Evolutionary conservation across 371 early-diverging fungal species (phyloP), one percentile per base, ranked within the genome.

Genomic region (Mucor piriformis): DNA sequence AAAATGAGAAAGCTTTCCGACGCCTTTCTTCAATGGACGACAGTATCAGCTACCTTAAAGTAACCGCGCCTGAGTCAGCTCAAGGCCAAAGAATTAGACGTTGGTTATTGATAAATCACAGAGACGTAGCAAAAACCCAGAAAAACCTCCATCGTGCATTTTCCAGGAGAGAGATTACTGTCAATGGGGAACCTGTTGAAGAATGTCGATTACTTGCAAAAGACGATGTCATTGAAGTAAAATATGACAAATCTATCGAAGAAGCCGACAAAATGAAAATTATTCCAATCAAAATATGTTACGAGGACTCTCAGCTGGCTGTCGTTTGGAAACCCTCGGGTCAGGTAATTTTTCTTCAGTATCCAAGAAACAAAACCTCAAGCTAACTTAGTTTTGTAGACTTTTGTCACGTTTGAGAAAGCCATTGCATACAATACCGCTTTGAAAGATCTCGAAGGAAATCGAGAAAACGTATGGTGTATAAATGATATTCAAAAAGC

Each of bases 251-350:
- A 40, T 54, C 60, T 0, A 57, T 72, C 3, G 84, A 75, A 59
- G 63, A 81, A 57, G 42, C 61, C 44, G 43, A 71, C 42, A 15
- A 52, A 50, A 16, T 82, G 51, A 50, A 73, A 59, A n/a, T 49
- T 7, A 50, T 83, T 52, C 59, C 72, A 15, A 57, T 82, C 12
- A 66, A 67, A 18, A 64, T 83, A 11, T 66, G 66, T 1, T 79
- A 74, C 49, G 73, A 83, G 44, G 84, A 84, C 38, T 65, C 73
- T 3, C 57, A 82, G 43, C 33, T 84, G 2, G 84, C 82, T 8
- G 66, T 84, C 24, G 79, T 79, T 0, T 76, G 80, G 72, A 84
- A 84, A 50, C 76, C 83, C 11, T 69, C 83, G 32, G 84, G 84
- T 20, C 76, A 69, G 59, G 80, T 80, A 25, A 52, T 37, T 46